Evolutionary conservation across 768 basidiomycete genomes (phyloP), one percentile per base, ranked within the genome.

Genomic region (Hypholoma sublateritium): DNA sequence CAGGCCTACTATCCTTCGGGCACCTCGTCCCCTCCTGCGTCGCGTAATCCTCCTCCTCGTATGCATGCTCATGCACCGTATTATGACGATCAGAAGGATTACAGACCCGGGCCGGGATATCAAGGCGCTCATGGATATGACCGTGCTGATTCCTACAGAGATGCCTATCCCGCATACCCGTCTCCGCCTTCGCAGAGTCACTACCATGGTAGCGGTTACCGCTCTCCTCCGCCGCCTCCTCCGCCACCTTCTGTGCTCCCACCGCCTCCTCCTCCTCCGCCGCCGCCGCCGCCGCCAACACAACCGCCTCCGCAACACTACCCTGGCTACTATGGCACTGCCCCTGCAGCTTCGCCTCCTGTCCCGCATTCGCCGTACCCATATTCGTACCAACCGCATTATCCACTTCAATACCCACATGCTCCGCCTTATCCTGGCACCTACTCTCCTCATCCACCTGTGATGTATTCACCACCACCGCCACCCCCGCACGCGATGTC

Each of bases 111-210:
- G 8, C 55, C 63, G 43, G 42, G 58, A 24, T 53, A 58, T 59
- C 55, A 21, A 17, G 36, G 51, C 46, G 34, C 57, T 24, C 62
- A 55, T 50, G 42, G 60, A 45, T 62, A 63, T 52, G 50, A 61
- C 34, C 58, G 43, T 28, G 44, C 64, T 53, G 62, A 66, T 48
- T 55, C 50, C 21, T 66, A 63, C 55, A 50, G 34, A 22, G 25
- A 56, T 52, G 25, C 54, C 11, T 67, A 67, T 49, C 56, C 62
- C 41, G 22, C 50, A 34, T 60, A 65, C 58, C 59, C 62, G 36
- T 56, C 63, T n/a, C 47, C 62, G 25, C 47, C 59, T 44, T 49
- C 43, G 44, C 57, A 41, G 36, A 48, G 47, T 6, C 59, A 62
- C 25, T 56, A 62, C 42, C 50, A 56, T n/a, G 54, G 36, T 53